Conservation (phyloP, 345 rosid genomes). For the Populus deltoides region DNA sequence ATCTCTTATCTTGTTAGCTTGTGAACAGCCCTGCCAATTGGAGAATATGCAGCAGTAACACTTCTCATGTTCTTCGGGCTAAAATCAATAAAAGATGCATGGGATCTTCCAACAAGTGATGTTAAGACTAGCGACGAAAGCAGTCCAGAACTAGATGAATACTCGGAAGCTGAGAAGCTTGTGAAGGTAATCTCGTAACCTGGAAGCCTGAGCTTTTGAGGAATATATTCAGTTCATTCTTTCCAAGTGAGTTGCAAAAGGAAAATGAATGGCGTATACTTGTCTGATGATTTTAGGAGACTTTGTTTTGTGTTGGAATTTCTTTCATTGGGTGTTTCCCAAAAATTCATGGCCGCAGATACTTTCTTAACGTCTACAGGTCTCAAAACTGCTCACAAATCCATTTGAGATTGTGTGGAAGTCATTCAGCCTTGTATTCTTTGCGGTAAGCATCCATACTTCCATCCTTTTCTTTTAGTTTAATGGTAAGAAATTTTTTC, state of each 20-base stretch:
- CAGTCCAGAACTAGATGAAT: conserved; percentile 74
- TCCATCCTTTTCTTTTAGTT: neutral
- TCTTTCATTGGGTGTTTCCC: neutral
- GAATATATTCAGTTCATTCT: neutral
- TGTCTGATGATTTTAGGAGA: neutral
- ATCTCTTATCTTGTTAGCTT: conserved; percentile 15
- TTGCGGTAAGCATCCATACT: conserved; percentile 66
- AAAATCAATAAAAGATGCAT: conserved; percentile 94
- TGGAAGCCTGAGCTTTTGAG: neutral
- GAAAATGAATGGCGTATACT: neutral
- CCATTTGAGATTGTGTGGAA: conserved; percentile 88
- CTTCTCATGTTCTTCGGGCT: conserved; percentile 90
- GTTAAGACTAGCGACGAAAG: conserved; percentile 50
- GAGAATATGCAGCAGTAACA: conserved; percentile 93
- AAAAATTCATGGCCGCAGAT: neutral
- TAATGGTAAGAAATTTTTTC: neutral
- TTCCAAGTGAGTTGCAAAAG: neutral
- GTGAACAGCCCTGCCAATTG: conserved; percentile 80
- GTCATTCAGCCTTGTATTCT: conserved; percentile 93
- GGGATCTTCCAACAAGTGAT: conserved; percentile 70
- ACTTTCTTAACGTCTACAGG: conserved; percentile 37
- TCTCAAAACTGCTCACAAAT: conserved; percentile 70
- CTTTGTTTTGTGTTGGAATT: conserved; percentile 1
- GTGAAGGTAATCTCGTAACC: conserved; percentile 50
- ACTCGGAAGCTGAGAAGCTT: conserved; percentile 88